These are phyloP conservation scores for Lyophyllum semitale DNA, from an alignment of 768 basidiomycete genomes.

Conservation along the genomic window DNA sequence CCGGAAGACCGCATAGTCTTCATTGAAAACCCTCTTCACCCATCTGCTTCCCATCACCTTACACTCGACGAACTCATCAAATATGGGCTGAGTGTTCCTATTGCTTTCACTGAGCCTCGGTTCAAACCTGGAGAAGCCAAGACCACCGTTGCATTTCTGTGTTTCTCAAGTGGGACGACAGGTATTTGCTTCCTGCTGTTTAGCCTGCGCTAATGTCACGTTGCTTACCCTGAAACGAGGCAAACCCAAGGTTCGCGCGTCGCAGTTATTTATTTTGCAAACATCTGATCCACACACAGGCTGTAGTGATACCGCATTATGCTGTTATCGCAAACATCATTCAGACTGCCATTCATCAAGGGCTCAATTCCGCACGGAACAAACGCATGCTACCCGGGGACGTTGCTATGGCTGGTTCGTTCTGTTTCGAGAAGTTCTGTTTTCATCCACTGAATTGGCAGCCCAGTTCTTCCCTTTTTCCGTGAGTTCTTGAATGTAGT, in stretches of 20 bases:
- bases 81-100: conserved; percentile 34
- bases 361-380: conserved; percentile 40
- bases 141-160: conserved; percentile 64
- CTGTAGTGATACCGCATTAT: conserved; percentile 68
- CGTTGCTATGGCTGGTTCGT: conserved; percentile 55
- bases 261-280: neutral
- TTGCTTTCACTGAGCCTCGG: conserved; percentile 45
- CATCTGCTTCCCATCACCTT: conserved; percentile 9
- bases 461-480: conserved; percentile 58
- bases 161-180: conserved; percentile 78
- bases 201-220: neutral
- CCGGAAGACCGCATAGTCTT: conserved; percentile 44
- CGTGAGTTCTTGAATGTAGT: conserved; percentile 42
- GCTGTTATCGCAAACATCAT: conserved; percentile 62
- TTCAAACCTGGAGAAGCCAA: conserved; percentile 60
- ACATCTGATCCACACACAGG: conserved; percentile 35
- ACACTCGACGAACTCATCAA: conserved; percentile 51
- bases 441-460: neutral
- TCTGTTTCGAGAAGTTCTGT: neutral
- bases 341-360: conserved; percentile 57
- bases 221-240: conserved; percentile 15
- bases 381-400: conserved; percentile 55
- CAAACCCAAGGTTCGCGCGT: conserved; percentile 35
- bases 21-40: conserved; percentile 26
- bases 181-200: conserved; percentile 35